Evolutionary conservation across 176 grass and related monocot species (phyloP).

Genomic region (Poa pratensis): DNA sequence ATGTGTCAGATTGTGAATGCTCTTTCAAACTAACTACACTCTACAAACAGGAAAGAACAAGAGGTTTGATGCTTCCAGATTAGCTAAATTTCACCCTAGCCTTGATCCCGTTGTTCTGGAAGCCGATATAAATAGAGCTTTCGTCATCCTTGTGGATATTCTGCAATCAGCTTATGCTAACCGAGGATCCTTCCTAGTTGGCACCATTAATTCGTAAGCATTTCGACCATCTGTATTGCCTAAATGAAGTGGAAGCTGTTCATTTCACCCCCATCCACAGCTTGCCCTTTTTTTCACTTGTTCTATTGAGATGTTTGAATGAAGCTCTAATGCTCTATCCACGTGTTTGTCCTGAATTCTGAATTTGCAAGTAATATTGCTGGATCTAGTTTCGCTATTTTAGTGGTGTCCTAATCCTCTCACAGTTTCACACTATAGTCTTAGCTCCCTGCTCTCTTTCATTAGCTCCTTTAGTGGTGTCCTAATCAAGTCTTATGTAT

Average conservation of each 20-base stretch:
- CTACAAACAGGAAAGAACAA: conserved; percentile 61
- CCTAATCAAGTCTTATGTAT: conserved; percentile 17
- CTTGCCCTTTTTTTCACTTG: background rate
- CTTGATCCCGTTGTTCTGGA: conserved; percentile 77
- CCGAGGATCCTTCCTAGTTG: conserved; percentile 79
- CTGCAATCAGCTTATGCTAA: conserved; percentile 64
- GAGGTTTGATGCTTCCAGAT: conserved; percentile 66
- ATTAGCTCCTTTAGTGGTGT: background rate
- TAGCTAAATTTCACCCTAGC: conserved; percentile 60
- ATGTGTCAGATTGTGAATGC: conserved; percentile 9
- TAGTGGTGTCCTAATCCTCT: background rate
- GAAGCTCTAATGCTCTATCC: background rate
- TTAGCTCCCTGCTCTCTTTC: too few relatives aligned
- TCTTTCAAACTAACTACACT: conserved; percentile 33
- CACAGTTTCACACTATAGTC: too few relatives aligned
- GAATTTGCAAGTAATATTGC: conserved; percentile 24
- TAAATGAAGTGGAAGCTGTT: conserved; percentile 37
- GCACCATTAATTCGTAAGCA: conserved; percentile 82
- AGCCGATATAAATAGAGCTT: conserved; percentile 69
- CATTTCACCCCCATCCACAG: background rate
- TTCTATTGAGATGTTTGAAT: conserved; percentile 24
- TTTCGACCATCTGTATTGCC: conserved; percentile 35
- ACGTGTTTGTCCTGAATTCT: conserved; percentile 42
- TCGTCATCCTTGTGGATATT: conserved; percentile 78
- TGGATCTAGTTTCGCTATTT: background rate